A percentile compares a stretch with the other conserved stretches of the same genome.
Evolutionary conservation across 2,329 filamentous ascomycete genomes (phyloP).

Genomic region (Coniochaeta sp.): DNA sequence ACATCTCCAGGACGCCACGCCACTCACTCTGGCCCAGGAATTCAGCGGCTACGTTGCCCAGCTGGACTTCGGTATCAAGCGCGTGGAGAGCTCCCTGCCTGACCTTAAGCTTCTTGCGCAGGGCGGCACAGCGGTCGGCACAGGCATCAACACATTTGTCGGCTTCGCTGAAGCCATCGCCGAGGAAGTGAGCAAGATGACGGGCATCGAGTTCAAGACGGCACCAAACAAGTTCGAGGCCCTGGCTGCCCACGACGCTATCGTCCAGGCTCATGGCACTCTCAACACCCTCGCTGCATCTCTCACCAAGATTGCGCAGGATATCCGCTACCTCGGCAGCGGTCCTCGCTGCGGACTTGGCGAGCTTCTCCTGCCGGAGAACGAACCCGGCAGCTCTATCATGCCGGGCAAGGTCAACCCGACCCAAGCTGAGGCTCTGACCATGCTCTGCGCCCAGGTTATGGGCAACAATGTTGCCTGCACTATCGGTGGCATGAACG

Average conservation of each 20-base stretch:
- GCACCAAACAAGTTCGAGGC: slow-evolving; percentile 99
- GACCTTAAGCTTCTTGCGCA: slow-evolving; percentile 84
- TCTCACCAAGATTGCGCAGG: slow-evolving; percentile 96
- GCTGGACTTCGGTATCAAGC: slow-evolving; percentile 82
- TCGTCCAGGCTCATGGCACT: slow-evolving; percentile 88
- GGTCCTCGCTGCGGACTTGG: slow-evolving; percentile 93
- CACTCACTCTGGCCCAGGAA: slow-evolving; percentile 90
- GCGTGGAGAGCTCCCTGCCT: slow-evolving; percentile 74
- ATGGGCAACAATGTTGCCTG: slow-evolving; percentile 95
- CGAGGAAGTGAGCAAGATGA: slow-evolving; percentile 84
- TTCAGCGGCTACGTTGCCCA: slow-evolving; percentile 97
- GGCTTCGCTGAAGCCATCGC: slow-evolving; percentile 94
- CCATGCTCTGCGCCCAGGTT: slow-evolving; percentile 96
- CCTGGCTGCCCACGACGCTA: slow-evolving; percentile 88
- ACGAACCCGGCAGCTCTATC: slow-evolving; percentile 95
- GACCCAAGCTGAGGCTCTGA: slow-evolving; percentile 94
- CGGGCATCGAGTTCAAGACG: slow-evolving; percentile 87
- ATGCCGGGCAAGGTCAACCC: slow-evolving; percentile 99
- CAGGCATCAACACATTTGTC: slow-evolving; percentile 93
- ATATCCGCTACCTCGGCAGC: slow-evolving; percentile 93
- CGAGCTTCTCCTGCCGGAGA: slow-evolving; percentile 89
- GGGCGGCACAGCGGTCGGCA: slow-evolving; percentile 94
- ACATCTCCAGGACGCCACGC: slow-evolving; percentile 94
- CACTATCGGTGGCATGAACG: slow-evolving; percentile 92
- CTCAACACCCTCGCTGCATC: slow-evolving; percentile 89